Evolutionary conservation across 257 asterid genomes (phyloP), one percentile per base, ranked within the genome.

Genomic region (Przewalskia tangutica): DNA sequence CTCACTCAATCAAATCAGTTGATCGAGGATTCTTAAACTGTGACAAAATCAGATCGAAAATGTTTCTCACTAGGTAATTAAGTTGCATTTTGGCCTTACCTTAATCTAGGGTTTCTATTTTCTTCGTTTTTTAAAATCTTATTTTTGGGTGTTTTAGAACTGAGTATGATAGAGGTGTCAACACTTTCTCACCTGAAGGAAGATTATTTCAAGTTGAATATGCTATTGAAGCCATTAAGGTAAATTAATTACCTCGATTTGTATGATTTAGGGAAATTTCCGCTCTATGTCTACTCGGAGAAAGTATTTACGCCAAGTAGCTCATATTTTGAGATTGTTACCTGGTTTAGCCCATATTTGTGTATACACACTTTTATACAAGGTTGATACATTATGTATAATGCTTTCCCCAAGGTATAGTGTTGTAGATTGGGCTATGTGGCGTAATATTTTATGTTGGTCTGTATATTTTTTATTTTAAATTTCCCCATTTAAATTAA

Each of bases 111-210:
- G 79, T 23, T 48, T 73, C 5, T 68, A 13, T 38, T 65, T 11
- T 12, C 13, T 81, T 76, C 0, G 1, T 9, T 36, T 16, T 7
- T 42, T 7, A 4, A 44, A 6, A 44, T 46, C 53, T 68, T 18
- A 48, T 27, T 27, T 76, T 75, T 34, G 16, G 2, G 38, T 7
- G 11, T 48, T 32, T 51, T 59, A 94, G 98, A 93, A 93, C 97
- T 44, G 98, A 93, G 89, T 94, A 94, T 88, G 98, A 93, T 88
- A 88, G 97, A 86, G 97, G 97, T 85, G 98, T 94, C 54, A 91
- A 94, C 88, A 94, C 98, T 76, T 94, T 94, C 88, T 94, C 98
- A 8, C 98, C 97, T 4, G 98, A 94, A 90, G 98, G 97, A 65
- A 92, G 97, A 64, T 87, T 94, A 88, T 94, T 94, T 88, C 98